These are phyloP conservation scores for Monilinia fructigena DNA, from an alignment of 2,329 filamentous ascomycete genomes.

Conservation along the genomic window DNA sequence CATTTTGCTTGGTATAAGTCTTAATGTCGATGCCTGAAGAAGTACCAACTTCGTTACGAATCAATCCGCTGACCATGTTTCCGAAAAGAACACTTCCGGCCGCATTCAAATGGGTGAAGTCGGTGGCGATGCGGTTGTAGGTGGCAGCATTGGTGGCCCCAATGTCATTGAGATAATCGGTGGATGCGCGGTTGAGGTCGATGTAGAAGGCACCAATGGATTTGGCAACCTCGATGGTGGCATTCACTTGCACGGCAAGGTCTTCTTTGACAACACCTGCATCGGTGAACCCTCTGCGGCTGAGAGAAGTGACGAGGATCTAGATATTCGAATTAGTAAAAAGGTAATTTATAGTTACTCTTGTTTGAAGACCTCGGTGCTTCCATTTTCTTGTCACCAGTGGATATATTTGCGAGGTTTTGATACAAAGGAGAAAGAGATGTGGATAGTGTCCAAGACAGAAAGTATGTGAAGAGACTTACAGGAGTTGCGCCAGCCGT, in stretches of 20 bases:
- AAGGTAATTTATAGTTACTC: not conserved
- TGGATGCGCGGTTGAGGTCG: slow-evolving; percentile 48
- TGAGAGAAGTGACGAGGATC: slow-evolving; percentile 49
- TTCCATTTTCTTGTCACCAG: not conserved
- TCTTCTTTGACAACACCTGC: slow-evolving; percentile 44
- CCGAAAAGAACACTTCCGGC: slow-evolving; percentile 48
- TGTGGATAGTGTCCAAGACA: no score
- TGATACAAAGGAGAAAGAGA: not conserved
- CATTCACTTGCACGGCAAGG: slow-evolving; percentile 43
- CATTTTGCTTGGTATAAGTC: slow-evolving; percentile 4
- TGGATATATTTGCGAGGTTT: not conserved
- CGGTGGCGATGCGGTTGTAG: slow-evolving; percentile 47
- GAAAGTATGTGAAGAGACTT: not conserved
- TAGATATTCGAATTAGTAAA: slow-evolving; percentile 39
- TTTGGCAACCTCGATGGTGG: slow-evolving; percentile 45
- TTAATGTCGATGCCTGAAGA: not conserved
- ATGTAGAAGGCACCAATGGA: slow-evolving; percentile 41
- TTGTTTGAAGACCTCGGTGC: no score
- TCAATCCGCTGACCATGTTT: slow-evolving; percentile 47
- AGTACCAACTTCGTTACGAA: slow-evolving; percentile 4
- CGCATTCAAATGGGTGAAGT: slow-evolving; percentile 51
- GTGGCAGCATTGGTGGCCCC: slow-evolving; percentile 43
- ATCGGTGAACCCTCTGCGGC: slow-evolving; percentile 46
- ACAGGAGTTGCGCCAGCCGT: slow-evolving; percentile 39
- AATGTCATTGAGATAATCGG: slow-evolving; percentile 48